Evolutionary conservation across 2,329 filamentous ascomycete species (phyloP), one percentile per base, ranked within the genome.

Genomic region (Emmonsiellopsis sp.): DNA sequence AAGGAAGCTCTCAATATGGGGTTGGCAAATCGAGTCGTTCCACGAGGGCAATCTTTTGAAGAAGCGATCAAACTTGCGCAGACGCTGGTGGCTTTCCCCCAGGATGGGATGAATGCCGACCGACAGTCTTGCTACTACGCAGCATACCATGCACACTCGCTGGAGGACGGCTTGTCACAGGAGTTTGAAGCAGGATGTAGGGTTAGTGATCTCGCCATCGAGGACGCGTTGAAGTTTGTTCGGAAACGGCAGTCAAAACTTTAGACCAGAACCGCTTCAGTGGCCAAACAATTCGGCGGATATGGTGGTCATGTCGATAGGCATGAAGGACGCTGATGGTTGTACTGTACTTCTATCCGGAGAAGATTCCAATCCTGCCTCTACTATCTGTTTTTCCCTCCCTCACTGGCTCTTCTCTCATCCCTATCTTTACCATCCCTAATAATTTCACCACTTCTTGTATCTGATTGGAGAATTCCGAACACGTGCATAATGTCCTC

Each of bases 81-180:
- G 50, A 65, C 73, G 57, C 55, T 82, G 35, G 56, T 79, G 2
- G 57, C 60, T 2, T 81, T 81, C 47, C 79, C 79, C 2, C 74
- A 80, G 58, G 60, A 63, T 4, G 79, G 77, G 59, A 74, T 82
- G 73, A 79, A 76, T 50, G 64, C 63, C 2, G 79, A 82, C 60
- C 67, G 78, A 2, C 61, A 59, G 3, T 75, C 68, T 8, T 72
- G 70, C 37, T 80, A 81, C 55, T 75, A 81, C 61, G 69, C 74
- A 13, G 71, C 72, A 0, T 81, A 77, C 55, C 63, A 74, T 7
- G 76, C 79, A 0, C 58, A 56, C 0, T 75, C 71, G 1, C 74
- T 81, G 10, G 69, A 76, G 43, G 76, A 81, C 60, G 79, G 78
- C 0, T 53, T 80, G 64, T 62, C 61, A 37, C 68, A 68, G 55